Conservation (phyloP, 345 rosid species). For the Arabis alpina region DNA sequence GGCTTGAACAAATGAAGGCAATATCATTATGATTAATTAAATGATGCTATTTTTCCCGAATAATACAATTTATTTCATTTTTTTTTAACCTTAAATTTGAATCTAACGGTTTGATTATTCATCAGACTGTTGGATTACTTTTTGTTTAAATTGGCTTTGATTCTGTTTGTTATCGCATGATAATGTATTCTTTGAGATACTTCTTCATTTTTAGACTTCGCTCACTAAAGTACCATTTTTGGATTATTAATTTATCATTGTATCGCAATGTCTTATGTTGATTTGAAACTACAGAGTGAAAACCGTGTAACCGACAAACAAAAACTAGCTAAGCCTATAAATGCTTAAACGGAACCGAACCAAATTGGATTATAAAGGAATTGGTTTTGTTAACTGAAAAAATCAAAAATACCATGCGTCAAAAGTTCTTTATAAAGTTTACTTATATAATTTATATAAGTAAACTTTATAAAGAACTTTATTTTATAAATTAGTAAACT, state of each 20-base stretch:
- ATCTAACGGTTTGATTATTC: conserved; percentile 19
- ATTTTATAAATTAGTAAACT: too few species aligned
- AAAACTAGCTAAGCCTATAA: too few species aligned
- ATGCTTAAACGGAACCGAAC: too few species aligned
- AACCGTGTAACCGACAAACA: too few species aligned
- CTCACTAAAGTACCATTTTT: background rate
- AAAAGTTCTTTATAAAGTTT: too few species aligned
- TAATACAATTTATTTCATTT: conserved; percentile 11
- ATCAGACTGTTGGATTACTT: background rate
- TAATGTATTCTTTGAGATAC: conserved; percentile 4
- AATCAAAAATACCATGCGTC: too few species aligned
- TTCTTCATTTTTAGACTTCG: background rate
- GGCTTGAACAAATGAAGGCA: conserved; percentile 53
- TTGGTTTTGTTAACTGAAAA: too few species aligned
- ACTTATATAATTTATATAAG: too few species aligned
- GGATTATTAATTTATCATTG: background rate
- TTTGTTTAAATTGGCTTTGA: background rate
- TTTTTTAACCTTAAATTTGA: background rate
- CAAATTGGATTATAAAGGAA: too few species aligned
- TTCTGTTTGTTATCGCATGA: conserved; percentile 9
- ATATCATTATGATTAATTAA: background rate
- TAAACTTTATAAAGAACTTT: too few species aligned
- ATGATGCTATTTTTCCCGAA: conserved; percentile 1
- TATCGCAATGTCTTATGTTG: too few species aligned
- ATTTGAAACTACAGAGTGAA: too few species aligned